Evolutionary conservation across 306 rosid species (phyloP).

Genomic region (Lathyrus aphaca): DNA sequence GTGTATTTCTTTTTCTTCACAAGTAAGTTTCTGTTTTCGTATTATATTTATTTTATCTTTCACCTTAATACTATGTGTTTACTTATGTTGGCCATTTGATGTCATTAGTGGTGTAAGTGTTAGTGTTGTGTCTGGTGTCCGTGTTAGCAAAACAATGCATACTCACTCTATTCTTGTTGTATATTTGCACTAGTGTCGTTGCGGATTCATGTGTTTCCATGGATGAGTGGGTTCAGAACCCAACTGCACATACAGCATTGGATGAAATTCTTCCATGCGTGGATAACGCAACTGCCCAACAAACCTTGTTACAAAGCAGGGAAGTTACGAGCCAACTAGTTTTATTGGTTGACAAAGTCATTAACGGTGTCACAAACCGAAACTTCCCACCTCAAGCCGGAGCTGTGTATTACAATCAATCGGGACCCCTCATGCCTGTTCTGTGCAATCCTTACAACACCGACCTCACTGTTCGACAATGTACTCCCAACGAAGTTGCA

Average conservation of each 20-base stretch:
- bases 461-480: slow-evolving; percentile 51
- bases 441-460: slow-evolving; percentile 74
- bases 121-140: not conserved
- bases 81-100: no score
- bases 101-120: no score
- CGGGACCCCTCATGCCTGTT: slow-evolving; percentile 70
- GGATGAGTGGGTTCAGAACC: slow-evolving; percentile 89
- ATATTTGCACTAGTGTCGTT: slow-evolving; percentile 60
- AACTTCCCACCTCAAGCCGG: slow-evolving; percentile 44
- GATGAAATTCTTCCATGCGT: slow-evolving; percentile 93
- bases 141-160: not conserved
- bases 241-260: slow-evolving; percentile 76
- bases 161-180: slow-evolving; percentile 34
- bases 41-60: slow-evolving; percentile 3
- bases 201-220: slow-evolving; percentile 87
- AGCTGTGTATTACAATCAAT: slow-evolving; percentile 71
- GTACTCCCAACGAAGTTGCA: slow-evolving; percentile 55
- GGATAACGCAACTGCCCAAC: slow-evolving; percentile 78
- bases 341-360: slow-evolving; percentile 46
- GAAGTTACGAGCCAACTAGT: slow-evolving; percentile 61
- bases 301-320: slow-evolving; percentile 57
- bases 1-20: slow-evolving; percentile 75
- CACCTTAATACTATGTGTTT: not conserved
- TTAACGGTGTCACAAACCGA: slow-evolving; percentile 49
- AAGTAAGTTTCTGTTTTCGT: slow-evolving; percentile 55